Base-by-base conservation (phyloP, 495 filamentous ascomycete genomes). In the Aspergillus haitiensis region DNA sequence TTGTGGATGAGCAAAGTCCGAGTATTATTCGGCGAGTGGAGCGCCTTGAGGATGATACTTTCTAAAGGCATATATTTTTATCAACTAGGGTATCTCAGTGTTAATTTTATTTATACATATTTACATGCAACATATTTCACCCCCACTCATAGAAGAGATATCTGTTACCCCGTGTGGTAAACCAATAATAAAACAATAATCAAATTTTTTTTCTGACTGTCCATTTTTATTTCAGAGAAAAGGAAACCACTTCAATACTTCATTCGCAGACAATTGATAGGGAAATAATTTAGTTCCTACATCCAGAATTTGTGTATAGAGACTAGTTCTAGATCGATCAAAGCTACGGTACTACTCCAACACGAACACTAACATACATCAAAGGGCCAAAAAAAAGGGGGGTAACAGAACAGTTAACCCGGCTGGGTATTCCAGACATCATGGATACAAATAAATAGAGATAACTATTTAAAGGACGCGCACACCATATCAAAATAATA, bases 11-110 rank as follows among this genome's bases (percentile, higher is more conserved):
- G 60, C 84, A 87, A 58, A 92, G 89, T 64, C 90, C 90, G 6
- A 91, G 87, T 48, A 77, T 94, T 60, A 86, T 93, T 34, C 82
- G 84, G 66, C 83, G 88, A 71, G 83, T 80, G 51, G 81, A 83
- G 46, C 70, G 80, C 59, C 76, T 89, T 50, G 74, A 90, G 56
- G 88, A 91, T 65, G 86, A 91, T 63, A 89, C 85, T 0, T 91
- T 92, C 64, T 92, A 73, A 32, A 3, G 16, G 27, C 18, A 18
- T 47, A n/a, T 36, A 12, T 31, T 15, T 15, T 5, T 11, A 0
- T 42, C 21, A 27, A 27, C 5, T 9, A 42, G 12, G 12, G 6
- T 42, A 42, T 42, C 8, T 42, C 12, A 42, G 9, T 15, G 12
- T 42, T 42, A 11, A 42, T 42, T 42, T 27, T 27, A 27, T 27